These are phyloP conservation scores for Stentor roeselii DNA, from an alignment of 73 alveolate genomes.

Conservation along the genomic window DNA sequence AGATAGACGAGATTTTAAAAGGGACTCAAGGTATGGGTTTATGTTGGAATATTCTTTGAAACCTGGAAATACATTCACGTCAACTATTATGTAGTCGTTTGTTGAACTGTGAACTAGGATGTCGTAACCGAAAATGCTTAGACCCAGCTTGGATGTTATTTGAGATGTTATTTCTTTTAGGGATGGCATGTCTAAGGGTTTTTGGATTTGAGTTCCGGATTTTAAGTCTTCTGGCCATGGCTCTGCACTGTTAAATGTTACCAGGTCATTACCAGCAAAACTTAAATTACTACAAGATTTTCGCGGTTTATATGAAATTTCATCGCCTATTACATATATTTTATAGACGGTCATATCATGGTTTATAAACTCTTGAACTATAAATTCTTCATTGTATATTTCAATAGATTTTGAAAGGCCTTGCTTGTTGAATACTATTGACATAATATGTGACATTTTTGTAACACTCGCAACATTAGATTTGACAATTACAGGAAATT, in stretches of 20 bases:
- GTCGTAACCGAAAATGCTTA: slow-evolving; percentile 22
- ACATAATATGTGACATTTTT: slow-evolving; percentile 10
- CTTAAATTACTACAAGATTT: not conserved
- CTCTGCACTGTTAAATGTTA: slow-evolving; percentile 8
- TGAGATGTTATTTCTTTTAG: not conserved
- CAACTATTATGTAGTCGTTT: slow-evolving; percentile 7
- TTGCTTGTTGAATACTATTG: not conserved
- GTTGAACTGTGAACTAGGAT: slow-evolving; percentile 19
- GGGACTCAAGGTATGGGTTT: not conserved
- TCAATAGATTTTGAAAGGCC: not conserved
- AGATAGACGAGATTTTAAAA: not conserved
- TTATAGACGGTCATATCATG: slow-evolving; percentile 16
- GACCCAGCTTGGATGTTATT: not conserved
- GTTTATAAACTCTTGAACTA: slow-evolving; percentile 9
- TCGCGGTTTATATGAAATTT: not conserved
- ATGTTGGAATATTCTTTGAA: not conserved
- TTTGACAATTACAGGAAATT: slow-evolving; percentile 20
- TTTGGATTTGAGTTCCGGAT: not conserved
- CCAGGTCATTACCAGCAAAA: not conserved
- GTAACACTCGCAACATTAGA: not conserved
- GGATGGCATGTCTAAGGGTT: not conserved
- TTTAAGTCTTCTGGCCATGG: slow-evolving; percentile 11
- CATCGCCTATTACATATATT: not conserved
- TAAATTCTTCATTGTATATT: not conserved
- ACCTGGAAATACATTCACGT: slow-evolving; percentile 21